These are phyloP conservation scores for Dalbergia cultrata DNA, from an alignment of 306 rosid genomes.

Conservation along the genomic window DNA sequence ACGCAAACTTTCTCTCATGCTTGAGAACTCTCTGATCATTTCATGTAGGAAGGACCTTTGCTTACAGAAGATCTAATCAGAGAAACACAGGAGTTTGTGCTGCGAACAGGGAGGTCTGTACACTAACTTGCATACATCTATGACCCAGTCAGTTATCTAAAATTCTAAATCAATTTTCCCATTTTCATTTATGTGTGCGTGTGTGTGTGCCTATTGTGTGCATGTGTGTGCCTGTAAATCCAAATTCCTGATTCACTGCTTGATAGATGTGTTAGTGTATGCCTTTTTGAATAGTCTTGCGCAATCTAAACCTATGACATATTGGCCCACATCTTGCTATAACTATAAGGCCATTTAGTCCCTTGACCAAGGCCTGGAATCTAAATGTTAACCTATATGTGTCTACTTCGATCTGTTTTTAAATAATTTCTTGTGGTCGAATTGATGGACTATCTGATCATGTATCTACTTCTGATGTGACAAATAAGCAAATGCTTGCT, in stretches of 20 bases:
- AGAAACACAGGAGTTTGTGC: conserved; percentile 97
- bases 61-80: conserved; percentile 95
- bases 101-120: conserved; percentile 96
- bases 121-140: conserved; percentile 34
- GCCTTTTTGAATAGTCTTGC: conserved; percentile 23
- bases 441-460: conserved; percentile 26
- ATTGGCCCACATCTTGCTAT: conserved; percentile 18
- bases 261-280: not conserved
- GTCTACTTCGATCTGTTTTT: conserved; percentile 27
- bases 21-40: conserved; percentile 42
- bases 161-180: conserved; percentile 39
- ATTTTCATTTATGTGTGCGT: not conserved
- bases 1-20: conserved; percentile 37
- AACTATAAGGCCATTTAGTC: not conserved
- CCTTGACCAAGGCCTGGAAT: conserved; percentile 18
- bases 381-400: conserved; percentile 6
- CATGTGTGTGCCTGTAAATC: not conserved
- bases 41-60: conserved; percentile 91
- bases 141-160: conserved; percentile 29
- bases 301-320: conserved; percentile 26
- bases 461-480: conserved; percentile 33
- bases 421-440: conserved; percentile 26
- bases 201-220: not conserved
- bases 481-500: conserved; percentile 35
- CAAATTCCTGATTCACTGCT: not conserved